These are phyloP conservation scores for Chimonanthus salicifolius DNA, from an alignment of 164 flowering plant species.

Conservation along the genomic window DNA sequence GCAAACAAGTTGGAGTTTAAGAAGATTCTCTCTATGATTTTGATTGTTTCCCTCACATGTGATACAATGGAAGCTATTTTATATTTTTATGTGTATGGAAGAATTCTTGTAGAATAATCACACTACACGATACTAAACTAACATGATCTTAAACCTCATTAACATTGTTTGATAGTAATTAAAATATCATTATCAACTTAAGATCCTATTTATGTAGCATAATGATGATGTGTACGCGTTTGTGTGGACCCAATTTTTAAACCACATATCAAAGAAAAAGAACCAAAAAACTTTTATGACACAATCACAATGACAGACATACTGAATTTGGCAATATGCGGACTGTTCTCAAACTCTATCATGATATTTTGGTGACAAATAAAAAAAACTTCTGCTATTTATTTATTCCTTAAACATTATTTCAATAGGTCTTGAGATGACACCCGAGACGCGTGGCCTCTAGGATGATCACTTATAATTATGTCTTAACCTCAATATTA, in stretches of 20 bases:
- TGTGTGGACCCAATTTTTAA: constrained; percentile 4
- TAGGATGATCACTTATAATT: not conserved
- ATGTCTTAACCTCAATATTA: not conserved
- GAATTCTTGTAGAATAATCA: constrained; percentile 1
- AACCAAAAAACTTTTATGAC: not conserved
- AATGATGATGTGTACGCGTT: constrained; percentile 4
- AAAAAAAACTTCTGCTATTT: not conserved
- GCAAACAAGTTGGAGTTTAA: constrained; percentile 35
- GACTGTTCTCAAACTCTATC: constrained; percentile 2
- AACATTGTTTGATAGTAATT: not conserved
- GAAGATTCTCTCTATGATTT: constrained; percentile 21
- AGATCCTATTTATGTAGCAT: constrained; percentile 1
- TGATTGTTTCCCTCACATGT: constrained; percentile 10
- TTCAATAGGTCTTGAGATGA: not conserved
- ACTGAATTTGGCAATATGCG: constrained; percentile 3
- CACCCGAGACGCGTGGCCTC: not conserved
- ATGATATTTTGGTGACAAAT: not conserved
- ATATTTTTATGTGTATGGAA: not conserved
- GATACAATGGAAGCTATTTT: not conserved
- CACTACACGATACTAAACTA: not conserved
- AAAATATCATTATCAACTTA: not conserved
- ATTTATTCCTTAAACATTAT: not conserved
- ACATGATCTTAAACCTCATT: constrained; percentile 1
- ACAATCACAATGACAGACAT: not conserved
- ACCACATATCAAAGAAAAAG: not conserved